These are phyloP conservation scores for Cornus florida DNA, from an alignment of 148 eudicot species.

Conservation along the genomic window DNA sequence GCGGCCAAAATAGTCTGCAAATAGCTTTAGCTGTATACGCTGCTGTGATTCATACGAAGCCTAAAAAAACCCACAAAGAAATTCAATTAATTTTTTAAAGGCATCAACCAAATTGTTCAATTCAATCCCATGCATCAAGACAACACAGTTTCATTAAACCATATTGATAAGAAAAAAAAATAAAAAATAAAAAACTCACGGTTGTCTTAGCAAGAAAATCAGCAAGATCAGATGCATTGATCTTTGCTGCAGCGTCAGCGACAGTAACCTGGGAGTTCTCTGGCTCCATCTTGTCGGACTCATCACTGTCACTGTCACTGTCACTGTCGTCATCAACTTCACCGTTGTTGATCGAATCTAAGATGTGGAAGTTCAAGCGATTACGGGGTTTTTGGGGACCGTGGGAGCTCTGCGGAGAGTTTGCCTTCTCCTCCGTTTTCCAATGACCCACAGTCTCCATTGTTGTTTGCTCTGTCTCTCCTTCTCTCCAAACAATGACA, in stretches of 20 bases:
- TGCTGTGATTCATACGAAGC: constrained; percentile 35
- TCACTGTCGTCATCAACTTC: not conserved
- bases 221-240: constrained; percentile 52
- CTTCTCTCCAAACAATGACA: too few relatives aligned
- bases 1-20: constrained; percentile 64
- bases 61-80: constrained; percentile 10
- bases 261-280: constrained; percentile 58
- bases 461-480: too few relatives aligned
- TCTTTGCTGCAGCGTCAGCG: constrained; percentile 52
- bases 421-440: too few relatives aligned
- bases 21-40: constrained; percentile 60
- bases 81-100: not conserved
- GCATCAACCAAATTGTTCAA: too few relatives aligned
- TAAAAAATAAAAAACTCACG: constrained; percentile 22
- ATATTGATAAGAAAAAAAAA: not conserved
- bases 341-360: constrained; percentile 14
- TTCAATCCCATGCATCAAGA: too few relatives aligned
- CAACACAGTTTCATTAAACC: not conserved
- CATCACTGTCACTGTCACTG: constrained; percentile 16
- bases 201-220: constrained; percentile 38
- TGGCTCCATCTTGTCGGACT: constrained; percentile 27
- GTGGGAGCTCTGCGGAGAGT: too few relatives aligned
- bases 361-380: constrained; percentile 15
- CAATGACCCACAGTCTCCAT: too few relatives aligned
- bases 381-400: constrained; percentile 10